phyloP scores from a whole-genome alignment of 441 rosid genomes.

The Kokia cookei region DNA sequence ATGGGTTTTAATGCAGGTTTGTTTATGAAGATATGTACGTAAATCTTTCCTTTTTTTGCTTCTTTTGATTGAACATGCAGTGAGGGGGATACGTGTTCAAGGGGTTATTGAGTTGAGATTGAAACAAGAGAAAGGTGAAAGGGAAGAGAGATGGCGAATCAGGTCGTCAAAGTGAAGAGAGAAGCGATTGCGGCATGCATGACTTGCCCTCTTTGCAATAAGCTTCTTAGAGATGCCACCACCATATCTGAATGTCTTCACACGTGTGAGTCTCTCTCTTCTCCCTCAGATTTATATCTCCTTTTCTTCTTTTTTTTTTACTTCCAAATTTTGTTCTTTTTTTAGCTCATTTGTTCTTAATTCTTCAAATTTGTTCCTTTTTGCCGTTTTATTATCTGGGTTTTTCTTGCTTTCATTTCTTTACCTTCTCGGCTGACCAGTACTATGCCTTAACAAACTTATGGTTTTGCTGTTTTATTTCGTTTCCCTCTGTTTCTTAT shows the following conservation, averaged over 20 bases:
- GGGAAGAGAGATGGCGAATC: constrained; percentile 32
- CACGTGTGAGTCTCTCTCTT: constrained; percentile 52
- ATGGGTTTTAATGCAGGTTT: constrained; percentile 32
- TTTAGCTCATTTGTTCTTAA: not conserved
- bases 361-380: not conserved
- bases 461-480: not conserved
- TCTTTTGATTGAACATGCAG: constrained; percentile 30
- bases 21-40: constrained; percentile 26
- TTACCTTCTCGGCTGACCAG: not conserved
- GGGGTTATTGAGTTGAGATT: not conserved
- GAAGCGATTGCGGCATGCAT: constrained; percentile 70
- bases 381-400: not conserved
- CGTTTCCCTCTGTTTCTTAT: not conserved
- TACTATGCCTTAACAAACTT: not conserved
- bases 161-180: constrained; percentile 63
- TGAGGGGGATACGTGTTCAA: constrained; percentile 24
- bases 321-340: not conserved
- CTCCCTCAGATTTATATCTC: not conserved
- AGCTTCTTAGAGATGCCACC: constrained; percentile 64
- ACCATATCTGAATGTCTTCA: constrained; percentile 92
- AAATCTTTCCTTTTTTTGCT: constrained; percentile 18
- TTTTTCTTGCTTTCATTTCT: constrained; percentile 5
- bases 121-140: constrained; percentile 6
- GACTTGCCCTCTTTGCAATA: constrained; percentile 71
- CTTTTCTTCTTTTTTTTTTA: not conserved